These are phyloP conservation scores for Lentinus brumalis DNA, from an alignment of 768 basidiomycete species.

Conservation along the genomic window DNA sequence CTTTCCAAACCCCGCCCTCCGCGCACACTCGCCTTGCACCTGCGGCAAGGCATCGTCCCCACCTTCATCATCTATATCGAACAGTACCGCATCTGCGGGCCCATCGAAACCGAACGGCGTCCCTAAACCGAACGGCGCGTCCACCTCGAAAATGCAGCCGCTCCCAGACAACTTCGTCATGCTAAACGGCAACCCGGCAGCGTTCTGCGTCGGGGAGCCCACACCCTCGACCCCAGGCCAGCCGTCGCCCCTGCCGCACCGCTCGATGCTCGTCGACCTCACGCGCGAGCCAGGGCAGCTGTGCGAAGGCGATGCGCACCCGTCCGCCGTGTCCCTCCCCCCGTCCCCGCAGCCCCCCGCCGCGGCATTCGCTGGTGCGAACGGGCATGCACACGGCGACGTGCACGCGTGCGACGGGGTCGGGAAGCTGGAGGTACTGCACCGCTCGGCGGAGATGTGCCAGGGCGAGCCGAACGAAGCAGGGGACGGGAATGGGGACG, in stretches of 20 bases:
- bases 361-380: slow-evolving; percentile 21
- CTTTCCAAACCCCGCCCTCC: slow-evolving; percentile 85
- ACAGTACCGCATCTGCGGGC: slow-evolving; percentile 18
- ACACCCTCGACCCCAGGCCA: too few species aligned
- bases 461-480: slow-evolving; percentile 9
- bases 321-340: not conserved
- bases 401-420: slow-evolving; percentile 1
- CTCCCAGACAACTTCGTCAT: slow-evolving; percentile 25
- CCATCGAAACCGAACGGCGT: not conserved
- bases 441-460: slow-evolving; percentile 22
- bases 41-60: slow-evolving; percentile 23
- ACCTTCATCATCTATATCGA: slow-evolving; percentile 20
- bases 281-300: not conserved
- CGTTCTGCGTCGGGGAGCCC: slow-evolving; percentile 16
- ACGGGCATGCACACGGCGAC: not conserved
- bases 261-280: slow-evolving; percentile 15
- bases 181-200: slow-evolving; percentile 13
- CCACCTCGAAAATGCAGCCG: not conserved
- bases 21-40: slow-evolving; percentile 25
- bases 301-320: slow-evolving; percentile 3
- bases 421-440: slow-evolving; percentile 1
- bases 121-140: not conserved
- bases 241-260: slow-evolving; percentile 17
- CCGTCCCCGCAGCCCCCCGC: not conserved
- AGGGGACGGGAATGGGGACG: not conserved